Base-by-base conservation (phyloP, 2,329 filamentous ascomycete genomes). In the Hymenoscyphus fructigenus region DNA sequence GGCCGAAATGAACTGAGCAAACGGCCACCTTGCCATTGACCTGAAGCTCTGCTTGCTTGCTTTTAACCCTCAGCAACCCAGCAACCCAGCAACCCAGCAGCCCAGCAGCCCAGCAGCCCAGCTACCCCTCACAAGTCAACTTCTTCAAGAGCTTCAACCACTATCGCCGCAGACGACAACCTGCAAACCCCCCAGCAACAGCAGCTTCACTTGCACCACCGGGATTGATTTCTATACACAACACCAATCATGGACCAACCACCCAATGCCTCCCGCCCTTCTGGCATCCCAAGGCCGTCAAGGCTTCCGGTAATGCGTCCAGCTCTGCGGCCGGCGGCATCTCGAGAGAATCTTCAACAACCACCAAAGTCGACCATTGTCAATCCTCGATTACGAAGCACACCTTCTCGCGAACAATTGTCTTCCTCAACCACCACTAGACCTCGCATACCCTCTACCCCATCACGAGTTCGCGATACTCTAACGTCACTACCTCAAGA, bases 301-400 rank as follows among this genome's bases (percentile, higher is more conserved):
- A 80, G 82, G 68, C 77, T 87, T 57, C 84, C 84, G 14, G 76
- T 85, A 66, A 83, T 80, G 65, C 79, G 55, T 76, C 78, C 53
- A 69, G 72, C 50, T 71, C 76, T 84, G 62, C 80, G 79, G 60
- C 76, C 81, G 17, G 78, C 82, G 59, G 79, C 76, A 7, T 84
- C 82, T 9, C 78, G 77, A 69, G 83, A 83, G 41, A 79, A 78
- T 66, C 73, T 83, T 32, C 78, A 78, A 73, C 77, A 66, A 75
- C 53, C 67, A 53, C 60, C 63, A 41, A 64, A 59, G 60, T 41
- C 60, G 20, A 61, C 61, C 34, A 65, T 71, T 20, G 38, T 36
- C 57, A 73, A 71, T 63, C 72, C 73, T 34, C 70, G 67, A 63
- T 63, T 74, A n/a, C 69, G 74, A 67, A 69, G 41, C 57, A 59